Conservation (phyloP, 306 rosid species). For the Lablab purpureus region DNA sequence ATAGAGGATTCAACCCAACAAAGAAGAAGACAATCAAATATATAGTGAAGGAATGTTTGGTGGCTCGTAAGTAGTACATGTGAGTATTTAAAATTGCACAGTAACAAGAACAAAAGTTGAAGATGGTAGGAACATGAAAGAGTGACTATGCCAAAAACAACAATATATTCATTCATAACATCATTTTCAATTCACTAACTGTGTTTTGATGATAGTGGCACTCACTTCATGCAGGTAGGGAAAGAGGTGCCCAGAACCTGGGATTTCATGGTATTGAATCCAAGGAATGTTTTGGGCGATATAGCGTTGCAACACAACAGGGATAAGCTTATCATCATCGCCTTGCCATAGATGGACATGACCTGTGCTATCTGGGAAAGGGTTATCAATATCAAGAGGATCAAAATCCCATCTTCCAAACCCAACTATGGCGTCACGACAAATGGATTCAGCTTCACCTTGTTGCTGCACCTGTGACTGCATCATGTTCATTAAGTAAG, state of each 20-base stretch:
- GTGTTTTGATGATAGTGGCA: constrained; percentile 51
- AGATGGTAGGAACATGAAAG: no score
- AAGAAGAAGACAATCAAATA: no score
- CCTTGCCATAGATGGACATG: constrained; percentile 83
- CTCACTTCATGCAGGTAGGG: constrained; percentile 37
- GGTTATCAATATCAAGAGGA: constrained; percentile 63
- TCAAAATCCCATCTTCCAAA: constrained; percentile 74
- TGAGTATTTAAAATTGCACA: no score
- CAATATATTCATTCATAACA: no score
- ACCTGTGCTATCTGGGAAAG: constrained; percentile 54
- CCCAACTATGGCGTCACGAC: constrained; percentile 60
- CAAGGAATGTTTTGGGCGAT: constrained; percentile 64
- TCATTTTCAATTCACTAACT: constrained; percentile 44
- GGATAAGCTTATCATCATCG: constrained; percentile 59
- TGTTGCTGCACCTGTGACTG: constrained; percentile 58
- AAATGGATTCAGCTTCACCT: constrained; percentile 63
- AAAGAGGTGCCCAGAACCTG: constrained; percentile 71
- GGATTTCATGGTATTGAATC: constrained; percentile 77
- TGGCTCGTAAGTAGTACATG: no score
- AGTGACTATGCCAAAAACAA: no score
- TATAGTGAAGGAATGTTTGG: no score
- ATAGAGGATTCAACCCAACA: no score
- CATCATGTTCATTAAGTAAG: background rate
- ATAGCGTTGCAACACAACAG: constrained; percentile 52
- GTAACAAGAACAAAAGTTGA: no score